Evolutionary conservation across 2,329 filamentous ascomycete species (phyloP).

Genomic region (Alternaria arbusti): DNA sequence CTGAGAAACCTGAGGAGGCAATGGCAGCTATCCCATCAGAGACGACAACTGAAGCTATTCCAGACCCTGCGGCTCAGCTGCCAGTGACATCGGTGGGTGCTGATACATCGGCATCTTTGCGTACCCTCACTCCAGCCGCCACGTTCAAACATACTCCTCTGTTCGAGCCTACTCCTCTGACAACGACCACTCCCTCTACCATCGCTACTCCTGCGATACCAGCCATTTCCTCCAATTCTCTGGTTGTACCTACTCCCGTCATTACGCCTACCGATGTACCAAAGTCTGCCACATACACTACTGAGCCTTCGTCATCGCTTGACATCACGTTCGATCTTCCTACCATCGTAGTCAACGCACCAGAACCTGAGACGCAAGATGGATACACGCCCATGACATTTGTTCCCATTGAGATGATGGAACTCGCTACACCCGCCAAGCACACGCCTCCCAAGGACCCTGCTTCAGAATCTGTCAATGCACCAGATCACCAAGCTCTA

Average conservation of each 20-base stretch:
- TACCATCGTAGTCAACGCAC: too few relatives aligned
- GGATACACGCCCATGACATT: neutral
- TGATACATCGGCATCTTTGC: neutral
- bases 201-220: neutral
- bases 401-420: neutral
- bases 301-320: neutral
- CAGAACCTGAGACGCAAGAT: neutral
- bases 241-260: neutral
- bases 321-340: neutral
- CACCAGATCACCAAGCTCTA: neutral
- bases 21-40: accelerated
- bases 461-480: neutral
- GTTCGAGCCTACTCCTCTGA: neutral
- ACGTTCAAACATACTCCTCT: neutral
- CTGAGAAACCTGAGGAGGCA: neutral
- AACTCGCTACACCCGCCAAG: neutral
- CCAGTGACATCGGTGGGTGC: neutral
- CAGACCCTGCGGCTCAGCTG: neutral
- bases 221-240: neutral
- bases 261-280: neutral
- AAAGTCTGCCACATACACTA: neutral
- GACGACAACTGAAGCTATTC: neutral
- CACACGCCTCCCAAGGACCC: neutral
- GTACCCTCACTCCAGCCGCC: neutral
- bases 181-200: neutral